These are phyloP conservation scores for Neodidymelliopsis sp. DNA, from an alignment of 2,329 filamentous ascomycete species.

Conservation along the genomic window DNA sequence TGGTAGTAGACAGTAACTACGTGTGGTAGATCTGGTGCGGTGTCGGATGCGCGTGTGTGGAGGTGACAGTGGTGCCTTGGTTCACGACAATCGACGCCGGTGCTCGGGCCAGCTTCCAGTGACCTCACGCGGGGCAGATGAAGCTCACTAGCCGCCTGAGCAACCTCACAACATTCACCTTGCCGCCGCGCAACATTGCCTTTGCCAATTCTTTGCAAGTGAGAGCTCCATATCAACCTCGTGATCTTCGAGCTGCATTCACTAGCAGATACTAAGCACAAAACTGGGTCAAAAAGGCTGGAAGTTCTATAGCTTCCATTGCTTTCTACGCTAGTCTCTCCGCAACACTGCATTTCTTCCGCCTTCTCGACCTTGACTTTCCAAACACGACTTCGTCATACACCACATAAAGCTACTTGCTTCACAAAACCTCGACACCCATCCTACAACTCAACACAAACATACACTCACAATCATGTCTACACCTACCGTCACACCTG, in stretches of 20 bases:
- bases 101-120: slow-evolving; percentile 28
- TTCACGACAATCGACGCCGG: slow-evolving; percentile 15
- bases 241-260: slow-evolving; percentile 10
- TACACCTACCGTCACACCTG: slow-evolving; percentile 43
- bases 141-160: slow-evolving; percentile 19
- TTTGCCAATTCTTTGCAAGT: slow-evolving; percentile 3
- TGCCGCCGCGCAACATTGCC: background rate
- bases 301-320: slow-evolving; percentile 49
- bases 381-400: slow-evolving; percentile 27
- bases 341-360: slow-evolving; percentile 47
- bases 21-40: background rate
- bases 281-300: slow-evolving; percentile 31
- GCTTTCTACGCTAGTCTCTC: slow-evolving; percentile 50
- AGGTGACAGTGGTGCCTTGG: slow-evolving; percentile 29
- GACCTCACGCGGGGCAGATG: slow-evolving; percentile 41
- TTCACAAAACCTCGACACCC: slow-evolving; percentile 2
- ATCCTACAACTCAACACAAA: slow-evolving; percentile 4
- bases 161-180: slow-evolving; percentile 4
- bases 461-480: slow-evolving; percentile 32
- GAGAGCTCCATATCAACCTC: slow-evolving; percentile 1
- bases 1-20: background rate
- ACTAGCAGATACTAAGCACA: slow-evolving; percentile 23
- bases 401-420: slow-evolving; percentile 12
- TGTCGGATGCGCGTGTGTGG: slow-evolving; percentile 18
- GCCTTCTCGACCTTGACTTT: slow-evolving; percentile 34